A percentile compares a stretch with the other conserved stretches of the same genome.
Conservation (phyloP, 495 filamentous ascomycete species). For the Neurospora intermedia region DNA sequence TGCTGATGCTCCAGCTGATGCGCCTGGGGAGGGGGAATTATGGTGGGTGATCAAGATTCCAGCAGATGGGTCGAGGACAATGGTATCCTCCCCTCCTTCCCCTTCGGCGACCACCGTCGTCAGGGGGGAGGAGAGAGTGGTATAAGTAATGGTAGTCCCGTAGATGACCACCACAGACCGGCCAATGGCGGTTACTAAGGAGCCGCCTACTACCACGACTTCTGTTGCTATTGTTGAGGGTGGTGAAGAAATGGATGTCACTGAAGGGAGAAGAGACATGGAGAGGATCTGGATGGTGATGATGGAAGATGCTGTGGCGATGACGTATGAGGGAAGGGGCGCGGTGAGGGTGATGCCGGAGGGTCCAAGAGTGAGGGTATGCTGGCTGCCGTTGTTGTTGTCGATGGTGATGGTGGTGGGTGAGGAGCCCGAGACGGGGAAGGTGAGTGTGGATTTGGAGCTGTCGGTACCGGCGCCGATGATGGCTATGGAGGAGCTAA, state of each 20-base stretch:
- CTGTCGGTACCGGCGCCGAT: slow-evolving; percentile 29
- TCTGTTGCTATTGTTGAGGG: slow-evolving; percentile 4
- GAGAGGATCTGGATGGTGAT: not conserved
- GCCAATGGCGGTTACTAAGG: slow-evolving; percentile 37
- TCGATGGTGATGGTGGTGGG: slow-evolving; percentile 15
- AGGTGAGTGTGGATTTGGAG: slow-evolving; percentile 28
- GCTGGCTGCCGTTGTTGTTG: not conserved
- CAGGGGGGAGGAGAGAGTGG: slow-evolving; percentile 11
- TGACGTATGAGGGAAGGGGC: not conserved
- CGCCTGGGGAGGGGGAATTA: not conserved
- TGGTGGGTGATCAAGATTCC: slow-evolving; percentile 30
- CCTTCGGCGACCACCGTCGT: slow-evolving; percentile 23
- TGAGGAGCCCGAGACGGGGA: slow-evolving; percentile 15
- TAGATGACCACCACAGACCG: slow-evolving; percentile 31
- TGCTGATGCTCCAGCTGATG: not conserved
- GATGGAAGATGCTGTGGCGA: not conserved
- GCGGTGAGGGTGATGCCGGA: not conserved
- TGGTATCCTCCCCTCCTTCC: slow-evolving; percentile 31
- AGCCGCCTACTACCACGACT: slow-evolving; percentile 34
- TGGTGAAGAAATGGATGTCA: not conserved
- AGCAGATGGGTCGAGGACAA: slow-evolving; percentile 31
- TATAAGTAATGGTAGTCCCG: slow-evolving; percentile 33
- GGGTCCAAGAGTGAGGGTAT: not conserved
- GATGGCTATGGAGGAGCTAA: slow-evolving; percentile 32
- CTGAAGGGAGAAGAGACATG: not conserved